A percentile compares a stretch with the other conserved stretches of the same genome.
phyloP scores from a whole-genome alignment of 2,329 filamentous ascomycete genomes.

The Nectriaceae sp. region DNA sequence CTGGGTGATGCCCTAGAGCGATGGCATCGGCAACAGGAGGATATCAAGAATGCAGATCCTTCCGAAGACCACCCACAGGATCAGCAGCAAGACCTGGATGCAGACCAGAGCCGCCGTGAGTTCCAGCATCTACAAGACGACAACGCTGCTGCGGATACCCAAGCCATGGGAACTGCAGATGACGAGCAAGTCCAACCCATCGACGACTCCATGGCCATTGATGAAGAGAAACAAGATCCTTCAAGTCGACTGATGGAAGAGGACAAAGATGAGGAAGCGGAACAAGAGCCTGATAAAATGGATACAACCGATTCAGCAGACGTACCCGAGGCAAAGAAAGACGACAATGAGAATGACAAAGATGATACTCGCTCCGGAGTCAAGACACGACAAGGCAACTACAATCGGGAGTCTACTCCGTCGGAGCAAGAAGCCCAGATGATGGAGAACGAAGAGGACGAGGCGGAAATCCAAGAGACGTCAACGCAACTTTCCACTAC shows the following conservation, averaged over 20 bases:
- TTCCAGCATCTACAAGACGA: conserved; percentile 93
- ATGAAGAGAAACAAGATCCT: conserved; percentile 62
- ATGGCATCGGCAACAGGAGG: conserved; percentile 86
- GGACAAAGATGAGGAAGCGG: conserved; percentile 48
- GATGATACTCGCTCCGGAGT: conserved; percentile 63
- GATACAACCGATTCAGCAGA: conserved; percentile 40
- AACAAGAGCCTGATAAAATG: conserved; percentile 48
- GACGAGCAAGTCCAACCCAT: conserved; percentile 85
- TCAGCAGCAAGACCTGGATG: conserved; percentile 54
- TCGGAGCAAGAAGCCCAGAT: conserved; percentile 45
- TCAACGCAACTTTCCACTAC: conserved; percentile 71
- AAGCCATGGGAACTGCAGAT: conserved; percentile 85
- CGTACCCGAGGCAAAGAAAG: conserved; percentile 41
- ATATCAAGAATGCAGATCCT: conserved; percentile 66
- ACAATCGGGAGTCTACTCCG: conserved; percentile 52
- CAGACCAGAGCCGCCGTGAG: conserved; percentile 69
- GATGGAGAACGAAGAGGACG: conserved; percentile 51
- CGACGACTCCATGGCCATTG: conserved; percentile 86
- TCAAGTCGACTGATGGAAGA: conserved; percentile 55
- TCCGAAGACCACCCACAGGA: conserved; percentile 38
- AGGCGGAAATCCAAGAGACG: conserved; percentile 51
- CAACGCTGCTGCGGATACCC: conserved; percentile 77
- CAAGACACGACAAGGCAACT: conserved; percentile 60
- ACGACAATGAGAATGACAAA: conserved; percentile 45
- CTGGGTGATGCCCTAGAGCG: conserved; percentile 89